Evolutionary conservation across 805 yeast genomes (phyloP).

Genomic region (Pichia heedii): DNA sequence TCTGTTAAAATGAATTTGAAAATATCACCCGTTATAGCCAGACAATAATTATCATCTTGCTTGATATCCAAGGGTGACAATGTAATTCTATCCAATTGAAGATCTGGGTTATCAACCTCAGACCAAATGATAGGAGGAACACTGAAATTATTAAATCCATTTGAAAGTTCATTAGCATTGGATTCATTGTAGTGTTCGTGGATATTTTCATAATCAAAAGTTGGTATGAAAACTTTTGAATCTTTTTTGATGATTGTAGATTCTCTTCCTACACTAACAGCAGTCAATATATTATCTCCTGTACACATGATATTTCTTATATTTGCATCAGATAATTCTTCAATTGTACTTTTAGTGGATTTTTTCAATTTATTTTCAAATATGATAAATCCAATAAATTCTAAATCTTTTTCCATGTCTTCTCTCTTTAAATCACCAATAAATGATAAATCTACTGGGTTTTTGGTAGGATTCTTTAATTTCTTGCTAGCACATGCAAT

Average conservation of each 20-base stretch:
- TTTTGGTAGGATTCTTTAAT: slow-evolving; percentile 9
- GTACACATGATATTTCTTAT: slow-evolving; percentile 93
- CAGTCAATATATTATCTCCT: slow-evolving; percentile 93
- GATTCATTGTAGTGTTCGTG: slow-evolving; percentile 6
- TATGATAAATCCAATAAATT: slow-evolving; percentile 78
- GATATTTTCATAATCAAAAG: slow-evolving; percentile 30
- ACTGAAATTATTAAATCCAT: too few relatives aligned
- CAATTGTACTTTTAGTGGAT: slow-evolving; percentile 53
- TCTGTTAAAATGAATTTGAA: slow-evolving; percentile 68
- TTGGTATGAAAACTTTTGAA: slow-evolving; percentile 53
- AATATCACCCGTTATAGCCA: slow-evolving; percentile 91
- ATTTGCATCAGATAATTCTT: slow-evolving; percentile 53
- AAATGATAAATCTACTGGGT: slow-evolving; percentile 35
- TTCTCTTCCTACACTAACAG: slow-evolving; percentile 85
- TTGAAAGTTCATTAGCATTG: neutral
- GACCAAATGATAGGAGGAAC: slow-evolving; percentile 46
- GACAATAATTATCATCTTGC: slow-evolving; percentile 37
- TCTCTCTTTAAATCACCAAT: slow-evolving; percentile 48
- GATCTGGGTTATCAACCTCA: slow-evolving; percentile 50
- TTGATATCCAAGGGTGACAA: slow-evolving; percentile 39
- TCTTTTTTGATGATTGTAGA: slow-evolving; percentile 52
- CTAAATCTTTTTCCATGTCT: slow-evolving; percentile 57
- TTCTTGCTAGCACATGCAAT: slow-evolving; percentile 78
- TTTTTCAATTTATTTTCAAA: slow-evolving; percentile 86
- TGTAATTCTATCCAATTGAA: slow-evolving; percentile 55